Conservation (phyloP, 73 alveolate genomes). For the Paramecium tetraurelia region DNA sequence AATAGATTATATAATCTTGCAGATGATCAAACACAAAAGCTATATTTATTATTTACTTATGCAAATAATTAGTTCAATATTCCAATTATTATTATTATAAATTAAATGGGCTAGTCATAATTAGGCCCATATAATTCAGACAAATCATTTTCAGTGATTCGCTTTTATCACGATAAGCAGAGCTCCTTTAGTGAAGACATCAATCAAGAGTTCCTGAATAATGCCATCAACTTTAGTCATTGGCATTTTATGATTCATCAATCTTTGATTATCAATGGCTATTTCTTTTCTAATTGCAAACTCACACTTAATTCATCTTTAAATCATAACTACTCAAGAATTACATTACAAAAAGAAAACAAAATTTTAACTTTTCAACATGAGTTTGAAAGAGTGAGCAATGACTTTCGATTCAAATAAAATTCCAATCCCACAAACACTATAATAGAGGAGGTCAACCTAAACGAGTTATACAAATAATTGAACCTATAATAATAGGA, state of each 20-base stretch:
- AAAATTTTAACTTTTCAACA: background rate
- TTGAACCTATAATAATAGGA: background rate
- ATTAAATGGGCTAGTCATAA: background rate
- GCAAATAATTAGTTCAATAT: background rate
- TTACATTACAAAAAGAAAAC: background rate
- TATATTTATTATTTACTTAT: background rate
- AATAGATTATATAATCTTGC: background rate
- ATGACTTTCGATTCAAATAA: background rate
- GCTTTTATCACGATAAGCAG: background rate
- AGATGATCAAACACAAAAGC: background rate
- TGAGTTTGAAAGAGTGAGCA: background rate
- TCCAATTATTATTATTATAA: background rate
- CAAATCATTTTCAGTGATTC: background rate
- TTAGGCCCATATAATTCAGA: constrained; percentile 4
- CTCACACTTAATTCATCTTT: background rate
- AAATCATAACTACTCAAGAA: background rate
- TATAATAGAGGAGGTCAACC: background rate
- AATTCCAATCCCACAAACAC: background rate
- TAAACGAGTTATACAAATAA: background rate
- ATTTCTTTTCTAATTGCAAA: background rate
- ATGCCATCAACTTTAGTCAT: background rate
- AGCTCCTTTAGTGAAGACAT: background rate
- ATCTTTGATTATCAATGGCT: background rate
- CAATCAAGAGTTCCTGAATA: background rate
- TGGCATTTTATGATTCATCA: background rate